Base-by-base conservation (phyloP, 257 asterid species). In the Linaria vulgaris region DNA sequence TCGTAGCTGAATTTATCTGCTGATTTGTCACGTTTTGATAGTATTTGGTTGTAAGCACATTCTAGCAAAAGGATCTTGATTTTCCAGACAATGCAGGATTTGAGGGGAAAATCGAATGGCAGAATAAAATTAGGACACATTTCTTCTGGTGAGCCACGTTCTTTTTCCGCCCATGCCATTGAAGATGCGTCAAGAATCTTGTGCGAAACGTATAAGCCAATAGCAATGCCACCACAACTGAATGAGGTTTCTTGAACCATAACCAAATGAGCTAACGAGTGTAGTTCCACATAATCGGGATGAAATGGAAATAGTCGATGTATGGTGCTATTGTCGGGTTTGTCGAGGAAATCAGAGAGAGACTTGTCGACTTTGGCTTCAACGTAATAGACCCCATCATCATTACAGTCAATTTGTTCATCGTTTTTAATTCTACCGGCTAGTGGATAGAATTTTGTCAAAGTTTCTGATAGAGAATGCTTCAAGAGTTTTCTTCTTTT, bases 201-300 rank as follows among this genome's bases (percentile, higher is more conserved):
- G 21, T 56, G 61, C 3, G 61, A 56, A 31, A 44, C 31, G 24
- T 56, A 56, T 23, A 56, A 22, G 11, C 61, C 61, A 14, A 56
- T 31, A 14, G 37, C 44, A 56, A 30, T 56, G 45, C 61, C 61
- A 30, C 61, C 61, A 31, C 61, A 56, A 14, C 43, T 9, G 21
- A 56, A 56, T 17, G n/a, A 20, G 0, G 61, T 56, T 56, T 17
- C 38, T 56, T 56, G 61, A 56, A 56, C 37, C 61, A 56, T 13
- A 56, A 56, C 61, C 20, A 56, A 17, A 30, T 19, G 37, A 11
- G 22, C 31, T 6, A 25, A 20, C 2, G 44, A 56, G 44, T 25
- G 3, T 6, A 20, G 6, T 13, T n/a, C n/a, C n/a, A n/a, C n/a
- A n/a, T n/a, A n/a, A n/a, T n/a, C n/a, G n/a, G n/a, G n/a, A n/a